A percentile compares a stretch with the other conserved stretches of the same genome.
Evolutionary conservation across 75 land plant species (phyloP).

Genomic region (Chamaecyparis obtusa): DNA sequence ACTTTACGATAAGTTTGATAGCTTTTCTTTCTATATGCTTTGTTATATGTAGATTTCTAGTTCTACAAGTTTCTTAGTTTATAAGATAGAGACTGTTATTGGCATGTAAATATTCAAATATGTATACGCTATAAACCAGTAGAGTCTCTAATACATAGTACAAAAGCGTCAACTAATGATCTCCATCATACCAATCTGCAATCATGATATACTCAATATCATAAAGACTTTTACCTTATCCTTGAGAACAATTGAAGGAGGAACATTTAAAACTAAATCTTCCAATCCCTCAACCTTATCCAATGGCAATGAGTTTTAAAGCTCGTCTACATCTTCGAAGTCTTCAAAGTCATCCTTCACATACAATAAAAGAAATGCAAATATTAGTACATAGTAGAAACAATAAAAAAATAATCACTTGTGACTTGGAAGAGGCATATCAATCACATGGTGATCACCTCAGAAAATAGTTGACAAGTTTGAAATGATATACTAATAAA

Average conservation of each 20-base stretch:
- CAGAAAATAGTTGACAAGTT: background rate
- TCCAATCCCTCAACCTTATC: slow-evolving; percentile 95
- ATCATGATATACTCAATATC: background rate
- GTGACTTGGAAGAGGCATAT: background rate
- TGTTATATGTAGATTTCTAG: too few relatives aligned
- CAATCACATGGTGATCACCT: background rate
- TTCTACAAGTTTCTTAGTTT: too few relatives aligned
- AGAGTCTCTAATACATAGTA: background rate
- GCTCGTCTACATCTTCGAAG: slow-evolving; percentile 88
- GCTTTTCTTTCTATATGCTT: too few relatives aligned
- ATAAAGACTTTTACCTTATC: slow-evolving; percentile 54
- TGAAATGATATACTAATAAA: background rate
- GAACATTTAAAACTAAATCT: slow-evolving; percentile 67
- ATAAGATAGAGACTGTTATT: too few relatives aligned
- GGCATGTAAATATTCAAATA: background rate
- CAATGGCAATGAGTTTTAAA: slow-evolving; percentile 69
- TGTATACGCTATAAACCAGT: too few relatives aligned
- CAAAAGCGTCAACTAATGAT: background rate
- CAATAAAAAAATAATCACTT: background rate
- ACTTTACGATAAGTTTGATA: too few relatives aligned
- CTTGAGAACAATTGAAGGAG: slow-evolving; percentile 58
- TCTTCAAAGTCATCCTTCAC: slow-evolving; percentile 89
- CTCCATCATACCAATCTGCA: background rate
- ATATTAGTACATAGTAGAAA: background rate
- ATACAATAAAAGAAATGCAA: background rate